Evolutionary conservation across 2,329 filamentous ascomycete species (phyloP).

Genomic region (Trichoderma atrobrunneum): DNA sequence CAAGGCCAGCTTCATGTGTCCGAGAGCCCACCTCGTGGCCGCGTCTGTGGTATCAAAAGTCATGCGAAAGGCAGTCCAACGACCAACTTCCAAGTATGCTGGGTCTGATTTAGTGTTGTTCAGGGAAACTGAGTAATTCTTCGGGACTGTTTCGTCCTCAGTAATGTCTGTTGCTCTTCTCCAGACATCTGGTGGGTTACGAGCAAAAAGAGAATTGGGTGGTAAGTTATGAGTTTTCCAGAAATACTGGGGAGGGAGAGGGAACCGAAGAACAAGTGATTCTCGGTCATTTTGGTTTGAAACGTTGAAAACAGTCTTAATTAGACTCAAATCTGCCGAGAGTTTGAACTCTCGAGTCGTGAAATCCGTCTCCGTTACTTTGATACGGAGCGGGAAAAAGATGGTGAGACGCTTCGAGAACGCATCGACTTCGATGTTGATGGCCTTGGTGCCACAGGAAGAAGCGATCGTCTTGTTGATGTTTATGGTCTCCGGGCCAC

Average conservation of each 20-base stretch:
- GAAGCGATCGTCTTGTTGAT: constrained; percentile 46
- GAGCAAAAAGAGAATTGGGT: constrained; percentile 35
- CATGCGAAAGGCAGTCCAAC: constrained; percentile 57
- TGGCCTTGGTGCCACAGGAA: neutral
- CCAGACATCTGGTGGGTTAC: constrained; percentile 45
- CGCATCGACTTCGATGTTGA: constrained; percentile 34
- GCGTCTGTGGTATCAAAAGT: constrained; percentile 33
- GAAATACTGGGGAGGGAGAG: constrained; percentile 49
- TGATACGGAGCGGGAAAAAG: constrained; percentile 30
- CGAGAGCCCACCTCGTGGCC: constrained; percentile 34
- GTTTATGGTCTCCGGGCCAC: constrained; percentile 55
- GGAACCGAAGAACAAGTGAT: constrained; percentile 45
- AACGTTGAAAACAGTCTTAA: constrained; percentile 43
- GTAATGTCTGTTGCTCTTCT: constrained; percentile 47
- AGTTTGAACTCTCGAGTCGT: constrained; percentile 38
- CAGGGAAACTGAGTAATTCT: constrained; percentile 23
- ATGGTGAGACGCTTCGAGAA: constrained; percentile 30
- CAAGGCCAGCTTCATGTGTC: constrained; percentile 52
- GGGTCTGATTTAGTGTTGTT: neutral
- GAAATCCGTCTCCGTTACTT: constrained; percentile 15
- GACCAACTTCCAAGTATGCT: constrained; percentile 43
- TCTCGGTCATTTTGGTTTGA: constrained; percentile 31
- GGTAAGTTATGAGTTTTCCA: constrained; percentile 35
- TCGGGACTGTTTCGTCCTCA: constrained; percentile 33
- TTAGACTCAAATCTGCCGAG: constrained; percentile 42